Evolutionary conservation across 768 basidiomycete species (phyloP), one percentile per base, ranked within the genome.

Genomic region (Termitomyces sp.): DNA sequence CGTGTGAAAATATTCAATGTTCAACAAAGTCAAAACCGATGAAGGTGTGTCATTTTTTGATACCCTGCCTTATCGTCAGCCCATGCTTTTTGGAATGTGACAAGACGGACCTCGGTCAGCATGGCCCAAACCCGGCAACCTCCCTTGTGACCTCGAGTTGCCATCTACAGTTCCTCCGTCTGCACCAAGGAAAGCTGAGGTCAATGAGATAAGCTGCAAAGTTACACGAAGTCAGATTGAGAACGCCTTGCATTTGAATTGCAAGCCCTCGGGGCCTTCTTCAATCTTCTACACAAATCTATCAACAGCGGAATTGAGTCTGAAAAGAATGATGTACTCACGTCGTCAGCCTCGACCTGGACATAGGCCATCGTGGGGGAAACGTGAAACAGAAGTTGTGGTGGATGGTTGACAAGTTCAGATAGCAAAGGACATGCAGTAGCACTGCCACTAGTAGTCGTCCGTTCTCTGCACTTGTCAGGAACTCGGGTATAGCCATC

Each of bases 271-370:
- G 12, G 82, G 82, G 1, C 85, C 86, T 70, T 87, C 86, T 65
- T 87, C 85, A 46, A 87, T 63, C 47, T 75, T 78, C 80, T 87
- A 61, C 56, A 63, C 6, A 18, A 60, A 32, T 32, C 38, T 47
- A 47, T 36, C 22, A n/a, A 35, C n/a, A 48, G 6, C 10, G 22
- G 38, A 7, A 7, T 36, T 14, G 4, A 7, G n/a, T 20, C 18
- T 30, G n/a, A 4, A 1, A 20, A 3, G 22, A 53, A 28, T 22
- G 30, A 20, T 14, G 46, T 8, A 69, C 80, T 66, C 65, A 87
- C 87, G 52, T 89, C 88, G 68, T 89, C 87, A 30, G 81, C 75
- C 59, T 88, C 86, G 58, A 89, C 84, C 54, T 85, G 76, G 49
- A 89, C 84, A 66, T 89, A 89, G 54, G 87, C 84, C 87, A 88